These are phyloP conservation scores for Aspergillus sp. DNA, from an alignment of 2,329 filamentous ascomycete species.

Conservation along the genomic window DNA sequence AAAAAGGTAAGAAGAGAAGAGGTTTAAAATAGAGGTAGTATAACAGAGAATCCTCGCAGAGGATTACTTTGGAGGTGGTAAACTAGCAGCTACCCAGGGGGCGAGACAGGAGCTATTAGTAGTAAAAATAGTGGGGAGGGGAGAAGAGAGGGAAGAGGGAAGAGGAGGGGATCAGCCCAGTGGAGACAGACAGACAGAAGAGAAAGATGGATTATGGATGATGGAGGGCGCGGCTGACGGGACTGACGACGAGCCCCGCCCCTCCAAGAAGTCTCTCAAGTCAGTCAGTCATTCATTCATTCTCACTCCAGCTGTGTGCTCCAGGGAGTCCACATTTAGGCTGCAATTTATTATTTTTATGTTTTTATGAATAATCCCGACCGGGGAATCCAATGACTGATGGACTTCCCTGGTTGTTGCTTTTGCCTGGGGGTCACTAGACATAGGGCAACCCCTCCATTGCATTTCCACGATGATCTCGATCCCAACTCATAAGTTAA, in stretches of 20 bases:
- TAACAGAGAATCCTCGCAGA: background rate
- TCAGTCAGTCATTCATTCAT: background rate
- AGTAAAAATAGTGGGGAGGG: background rate
- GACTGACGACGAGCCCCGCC: conserved; percentile 1
- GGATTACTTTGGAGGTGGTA: background rate
- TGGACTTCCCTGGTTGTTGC: too few species aligned
- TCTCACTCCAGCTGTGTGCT: background rate
- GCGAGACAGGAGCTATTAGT: background rate
- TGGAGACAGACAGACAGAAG: background rate
- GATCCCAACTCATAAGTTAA: background rate
- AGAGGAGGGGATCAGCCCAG: background rate
- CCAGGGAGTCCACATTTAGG: background rate
- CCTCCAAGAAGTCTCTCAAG: background rate
- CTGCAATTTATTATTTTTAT: background rate
- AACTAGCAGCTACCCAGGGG: background rate
- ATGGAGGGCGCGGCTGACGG: background rate
- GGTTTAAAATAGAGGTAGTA: too few species aligned
- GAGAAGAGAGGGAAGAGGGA: background rate
- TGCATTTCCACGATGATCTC: background rate
- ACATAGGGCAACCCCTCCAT: background rate
- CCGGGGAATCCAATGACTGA: background rate
- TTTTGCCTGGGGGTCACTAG: too few species aligned
- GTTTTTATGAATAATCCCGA: background rate
- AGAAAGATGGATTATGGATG: background rate
- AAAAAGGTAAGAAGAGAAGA: background rate